Conservation (phyloP, 176 grass and related monocot species). For the Ampelocalamus luodianensis region DNA sequence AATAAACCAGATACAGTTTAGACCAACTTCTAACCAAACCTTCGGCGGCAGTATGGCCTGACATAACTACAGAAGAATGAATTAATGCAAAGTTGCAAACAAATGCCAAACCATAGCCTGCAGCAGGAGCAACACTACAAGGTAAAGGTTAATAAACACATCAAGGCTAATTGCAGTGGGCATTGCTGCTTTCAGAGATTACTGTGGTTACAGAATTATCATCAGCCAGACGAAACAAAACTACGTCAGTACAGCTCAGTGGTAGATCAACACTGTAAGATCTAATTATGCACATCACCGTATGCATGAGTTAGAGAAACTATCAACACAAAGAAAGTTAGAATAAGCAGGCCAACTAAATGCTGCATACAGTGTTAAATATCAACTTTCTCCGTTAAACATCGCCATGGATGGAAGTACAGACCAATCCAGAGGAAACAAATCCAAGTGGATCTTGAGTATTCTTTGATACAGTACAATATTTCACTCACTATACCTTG, state of each 20-base stretch:
- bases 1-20: slow-evolving; percentile 1
- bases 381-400: slow-evolving; percentile 28
- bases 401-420: slow-evolving; percentile 13
- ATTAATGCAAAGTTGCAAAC: background rate
- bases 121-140: background rate
- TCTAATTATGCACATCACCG: background rate
- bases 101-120: background rate
- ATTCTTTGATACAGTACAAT: slow-evolving; percentile 62
- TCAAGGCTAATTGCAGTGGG: background rate
- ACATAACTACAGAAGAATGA: slow-evolving; percentile 6
- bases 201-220: background rate
- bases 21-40: background rate
- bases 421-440: slow-evolving; percentile 38
- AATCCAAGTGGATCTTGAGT: slow-evolving; percentile 37
- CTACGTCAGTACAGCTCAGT: background rate
- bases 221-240: background rate
- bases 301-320: background rate
- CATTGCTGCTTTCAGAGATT: background rate
- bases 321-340: background rate
- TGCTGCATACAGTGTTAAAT: slow-evolving; percentile 23
- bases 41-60: background rate
- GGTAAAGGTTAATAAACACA: background rate
- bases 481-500: slow-evolving; percentile 53
- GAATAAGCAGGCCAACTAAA: background rate
- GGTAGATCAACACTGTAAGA: background rate